Evolutionary conservation across 2,329 filamentous ascomycete species (phyloP), one percentile per base, ranked within the genome.

Genomic region (Trichophyton schoenleinii): DNA sequence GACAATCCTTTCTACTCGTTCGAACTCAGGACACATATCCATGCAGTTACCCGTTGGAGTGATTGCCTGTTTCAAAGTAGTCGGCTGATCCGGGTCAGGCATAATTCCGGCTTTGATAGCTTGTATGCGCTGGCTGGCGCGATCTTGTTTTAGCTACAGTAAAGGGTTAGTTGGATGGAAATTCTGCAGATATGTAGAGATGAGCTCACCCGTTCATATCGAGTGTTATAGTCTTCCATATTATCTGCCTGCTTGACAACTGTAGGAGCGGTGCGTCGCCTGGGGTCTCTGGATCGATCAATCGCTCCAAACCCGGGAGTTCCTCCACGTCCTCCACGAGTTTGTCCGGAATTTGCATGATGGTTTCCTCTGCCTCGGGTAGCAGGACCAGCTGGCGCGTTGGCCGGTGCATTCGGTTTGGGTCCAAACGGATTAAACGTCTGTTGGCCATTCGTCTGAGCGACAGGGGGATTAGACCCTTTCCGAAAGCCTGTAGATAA

Each of bases 21-120:
- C 84, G 62, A 77, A 84, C 64, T 85, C 81, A 1, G 84, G 80
- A 68, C 84, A 87, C 83, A 86, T 86, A 65, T 82, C 80, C 44
- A 78, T 78, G 70, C 84, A 86, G 58, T 79, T 82, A 58, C 83
- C 84, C 3, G 83, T 79, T 0, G 81, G 78, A 20, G 81, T 84
- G 67, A 86, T 84, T 31, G 83, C 83, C 64, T 85, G 78, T 34
- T 79, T 78, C 62, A 86, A 73, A 25, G 76, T 78, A 60, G 80
- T 82, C n/a, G 81, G 81, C 67, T 81, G 81, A 62, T 83, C 79
- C 3, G 83, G 83, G 67, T 86, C 81, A 41, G 79, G 78, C 70
- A 84, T 80, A 62, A 80, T 75, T 53, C 80, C 81, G 66, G 77
- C 70, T 61, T 70, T 73, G 58, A 84, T 83, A 25, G 81, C 81